A percentile compares a stretch with the other conserved stretches of the same genome.
Conservation (phyloP, 305 asterid genomes). For the Vinca major region DNA sequence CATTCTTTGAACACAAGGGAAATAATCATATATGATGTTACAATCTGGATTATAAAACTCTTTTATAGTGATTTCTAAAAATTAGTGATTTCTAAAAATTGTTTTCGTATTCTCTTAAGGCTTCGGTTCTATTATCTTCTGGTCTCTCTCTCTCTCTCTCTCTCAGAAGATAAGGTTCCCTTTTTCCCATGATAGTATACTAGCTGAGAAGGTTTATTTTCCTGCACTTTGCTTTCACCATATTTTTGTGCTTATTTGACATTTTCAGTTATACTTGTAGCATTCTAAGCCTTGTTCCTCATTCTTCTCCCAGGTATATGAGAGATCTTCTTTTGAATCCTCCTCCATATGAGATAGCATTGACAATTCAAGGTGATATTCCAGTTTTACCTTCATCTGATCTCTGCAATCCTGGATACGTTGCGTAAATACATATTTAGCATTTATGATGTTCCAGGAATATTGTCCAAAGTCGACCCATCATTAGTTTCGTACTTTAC, state of each 20-base stretch:
- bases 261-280: background rate
- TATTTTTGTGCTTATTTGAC: background rate
- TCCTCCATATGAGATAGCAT: slow-evolving; percentile 80
- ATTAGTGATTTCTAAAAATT: background rate
- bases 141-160: background rate
- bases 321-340: slow-evolving; percentile 93
- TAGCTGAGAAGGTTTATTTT: background rate
- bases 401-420: background rate
- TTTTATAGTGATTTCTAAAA: background rate
- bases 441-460: background rate
- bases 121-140: background rate
- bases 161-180: background rate
- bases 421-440: background rate
- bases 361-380: slow-evolving; percentile 59
- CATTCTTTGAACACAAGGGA: background rate
- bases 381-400: background rate
- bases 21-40: background rate
- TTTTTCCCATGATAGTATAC: background rate
- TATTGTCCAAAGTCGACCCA: background rate
- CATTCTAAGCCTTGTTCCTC: slow-evolving; percentile 15
- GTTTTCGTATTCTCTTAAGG: background rate
- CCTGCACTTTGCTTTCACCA: background rate
- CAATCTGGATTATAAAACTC: background rate
- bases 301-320: slow-evolving; percentile 48
- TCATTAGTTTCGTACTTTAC: background rate